These are phyloP conservation scores for Cnidoscolus chayamansa DNA, from an alignment of 441 rosid genomes.

Conservation along the genomic window DNA sequence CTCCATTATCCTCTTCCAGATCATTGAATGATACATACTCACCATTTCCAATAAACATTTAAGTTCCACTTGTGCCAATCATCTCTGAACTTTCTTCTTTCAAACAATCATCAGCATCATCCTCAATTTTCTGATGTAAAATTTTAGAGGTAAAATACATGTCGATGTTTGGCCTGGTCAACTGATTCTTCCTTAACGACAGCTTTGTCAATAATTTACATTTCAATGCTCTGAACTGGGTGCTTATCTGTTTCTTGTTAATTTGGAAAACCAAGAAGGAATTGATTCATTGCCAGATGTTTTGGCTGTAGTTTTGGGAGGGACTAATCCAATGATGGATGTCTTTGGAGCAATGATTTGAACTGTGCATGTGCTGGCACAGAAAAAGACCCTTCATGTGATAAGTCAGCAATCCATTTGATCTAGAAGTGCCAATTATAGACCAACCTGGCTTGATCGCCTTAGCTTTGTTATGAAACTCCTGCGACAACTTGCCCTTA, in stretches of 20 bases:
- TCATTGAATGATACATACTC: conserved; percentile 94
- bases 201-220: conserved; percentile 62
- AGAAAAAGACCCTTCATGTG: conserved; percentile 33
- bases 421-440: conserved; percentile 21
- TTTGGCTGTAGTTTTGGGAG: conserved; percentile 24
- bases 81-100: conserved; percentile 66
- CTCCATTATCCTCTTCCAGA: conserved; percentile 76
- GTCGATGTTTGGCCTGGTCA: conserved; percentile 33
- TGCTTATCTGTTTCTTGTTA: conserved; percentile 62
- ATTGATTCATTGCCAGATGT: conserved; percentile 32
- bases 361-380: conserved; percentile 35
- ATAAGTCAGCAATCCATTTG: conserved; percentile 26
- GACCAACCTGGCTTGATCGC: conserved; percentile 30
- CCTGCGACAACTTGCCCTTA: conserved; percentile 64
- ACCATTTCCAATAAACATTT: conserved; percentile 48
- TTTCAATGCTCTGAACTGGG: conserved; percentile 48
- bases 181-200: conserved; percentile 57
- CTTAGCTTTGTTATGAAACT: conserved; percentile 41
- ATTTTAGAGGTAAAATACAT: conserved; percentile 38
- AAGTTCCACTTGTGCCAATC: conserved; percentile 37
- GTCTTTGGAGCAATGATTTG: conserved; percentile 30
- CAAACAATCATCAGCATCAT: conserved; percentile 84
- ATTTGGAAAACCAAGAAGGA: conserved; percentile 24
- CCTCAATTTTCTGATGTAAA: conserved; percentile 60
- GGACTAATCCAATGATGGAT: conserved; percentile 27